Conservation (phyloP, 192 early-diverging fungal genomes). For the Lunasporangiospora selenospora region DNA sequence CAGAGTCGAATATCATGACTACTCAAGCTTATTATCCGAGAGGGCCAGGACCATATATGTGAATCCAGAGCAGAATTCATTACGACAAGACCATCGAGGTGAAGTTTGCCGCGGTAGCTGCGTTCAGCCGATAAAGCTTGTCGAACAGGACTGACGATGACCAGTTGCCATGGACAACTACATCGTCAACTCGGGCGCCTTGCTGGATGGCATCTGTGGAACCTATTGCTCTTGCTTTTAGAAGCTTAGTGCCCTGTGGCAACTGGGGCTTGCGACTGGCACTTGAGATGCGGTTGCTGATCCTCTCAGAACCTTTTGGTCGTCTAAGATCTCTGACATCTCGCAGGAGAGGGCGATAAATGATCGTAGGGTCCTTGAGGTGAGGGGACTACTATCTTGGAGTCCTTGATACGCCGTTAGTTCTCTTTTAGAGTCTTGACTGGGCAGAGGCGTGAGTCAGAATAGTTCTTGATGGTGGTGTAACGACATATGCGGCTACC, state of each 20-base stretch:
- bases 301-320: too few relatives aligned
- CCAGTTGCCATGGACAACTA: too few relatives aligned
- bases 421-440: background rate
- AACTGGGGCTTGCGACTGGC: too few relatives aligned
- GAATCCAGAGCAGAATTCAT: too few relatives aligned
- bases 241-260: background rate
- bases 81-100: too few relatives aligned
- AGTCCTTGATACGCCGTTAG: background rate
- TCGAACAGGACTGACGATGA: slow-evolving; percentile 8
- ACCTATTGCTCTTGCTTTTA: too few relatives aligned
- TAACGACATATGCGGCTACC: background rate
- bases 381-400: background rate
- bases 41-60: too few relatives aligned
- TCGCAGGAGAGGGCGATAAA: background rate
- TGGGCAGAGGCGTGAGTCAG: background rate
- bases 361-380: background rate
- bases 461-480: background rate
- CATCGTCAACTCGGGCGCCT: too few relatives aligned
- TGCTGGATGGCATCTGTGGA: too few relatives aligned
- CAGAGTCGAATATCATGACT: too few relatives aligned
- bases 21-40: too few relatives aligned
- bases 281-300: too few relatives aligned
- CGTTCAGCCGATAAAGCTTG: background rate
- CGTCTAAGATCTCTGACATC: background rate
- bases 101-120: background rate